Evolutionary conservation across 352 stramenopile species (phyloP), one percentile per base, ranked within the genome.

Genomic region (Stramenopiles sp.): DNA sequence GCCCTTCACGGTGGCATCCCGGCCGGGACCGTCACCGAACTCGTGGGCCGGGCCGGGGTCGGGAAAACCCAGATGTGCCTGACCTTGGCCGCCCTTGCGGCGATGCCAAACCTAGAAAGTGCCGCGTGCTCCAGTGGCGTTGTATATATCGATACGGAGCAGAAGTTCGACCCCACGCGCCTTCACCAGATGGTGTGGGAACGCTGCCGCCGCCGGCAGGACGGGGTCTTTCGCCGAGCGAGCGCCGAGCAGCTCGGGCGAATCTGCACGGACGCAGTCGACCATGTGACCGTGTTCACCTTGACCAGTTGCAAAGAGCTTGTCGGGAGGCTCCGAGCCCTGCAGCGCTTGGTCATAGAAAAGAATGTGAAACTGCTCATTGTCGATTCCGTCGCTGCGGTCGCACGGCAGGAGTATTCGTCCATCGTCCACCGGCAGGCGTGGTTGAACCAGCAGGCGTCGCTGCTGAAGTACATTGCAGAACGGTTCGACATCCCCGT

Each of bases 41-140:
- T 79, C 37, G 76, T 79, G 25, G 76, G 76, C 34, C 74, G 74
- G 49, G 76, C 76, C 1, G 76, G 76, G 49, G 37, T 68, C 37
- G 76, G 76, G 25, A 79, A 79, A 53, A 79, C 76, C 4, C 76
- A 79, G 74, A 68, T 77, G 31, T 79, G 76, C 69, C 6, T 79
- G 1, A 35, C 25, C 25, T 36, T 53, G 0, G 76, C 73, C 32
- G 76, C 68, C 30, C 6, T n/a, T n/a, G n/a, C n/a, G n/a, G n/a
- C n/a, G n/a, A n/a, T n/a, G n/a, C n/a, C n/a, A n/a, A n/a, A n/a
- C n/a, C n/a, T n/a, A n/a, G n/a, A n/a, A n/a, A 25, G 43, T 31
- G 71, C 73, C 0, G 30, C 6, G 12, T 3, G 0, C 0, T 34
- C 37, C 4, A 3, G 53, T 1, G 32, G 1, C 35, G 74, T 79